Base-by-base conservation (phyloP, 73 alveolate genomes). In the Uronychia binucleata region DNA sequence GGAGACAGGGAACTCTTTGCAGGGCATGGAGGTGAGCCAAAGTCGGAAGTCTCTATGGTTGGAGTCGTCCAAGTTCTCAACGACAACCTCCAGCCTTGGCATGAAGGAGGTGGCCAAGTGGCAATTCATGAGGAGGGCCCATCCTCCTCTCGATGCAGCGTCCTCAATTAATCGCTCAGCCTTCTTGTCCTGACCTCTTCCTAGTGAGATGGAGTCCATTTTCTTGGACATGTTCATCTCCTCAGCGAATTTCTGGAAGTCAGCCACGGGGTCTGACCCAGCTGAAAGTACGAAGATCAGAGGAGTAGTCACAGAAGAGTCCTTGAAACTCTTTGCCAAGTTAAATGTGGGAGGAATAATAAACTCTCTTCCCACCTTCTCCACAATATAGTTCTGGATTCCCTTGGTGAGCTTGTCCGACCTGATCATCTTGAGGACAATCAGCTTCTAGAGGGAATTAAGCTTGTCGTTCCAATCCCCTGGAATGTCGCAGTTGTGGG, bases 21-120 rank as follows among this genome's bases (percentile, higher is more conserved):
- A 95, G n/a, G 99, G 99, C 99, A 98, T 98, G 59, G 99, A 96
- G 26, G 99, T 99, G 79, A 99, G 87, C 99, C 99, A 99, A 77
- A 99, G 95, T 85, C 99, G 95, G 96, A 99, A 99, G 89, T 98
- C 99, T 97, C 98, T 97, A 88, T 97, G 98, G 67, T 97, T 98
- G 88, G 98, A 90, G 92, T 99, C 95, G 89, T 97, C 98, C 34
- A 96, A 92, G 89, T 95, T 97, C 85, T 97, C 99, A 33, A 92
- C 99, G 32, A 98, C 94, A 57, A 96, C 97, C 88, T 99, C 99
- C 28, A 98, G 95, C 81, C 96, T 97, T 29, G 99, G 97, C 99
- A 99, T 99, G 98, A 99, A 99, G 58, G 99, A 97, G 81, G 98
- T 96, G 0, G 99, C 99, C 81, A 99, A 90, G 90, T 99, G 99